Evolutionary conservation across 75 land plant genomes (phyloP).

Genomic region (Picea glauca): DNA sequence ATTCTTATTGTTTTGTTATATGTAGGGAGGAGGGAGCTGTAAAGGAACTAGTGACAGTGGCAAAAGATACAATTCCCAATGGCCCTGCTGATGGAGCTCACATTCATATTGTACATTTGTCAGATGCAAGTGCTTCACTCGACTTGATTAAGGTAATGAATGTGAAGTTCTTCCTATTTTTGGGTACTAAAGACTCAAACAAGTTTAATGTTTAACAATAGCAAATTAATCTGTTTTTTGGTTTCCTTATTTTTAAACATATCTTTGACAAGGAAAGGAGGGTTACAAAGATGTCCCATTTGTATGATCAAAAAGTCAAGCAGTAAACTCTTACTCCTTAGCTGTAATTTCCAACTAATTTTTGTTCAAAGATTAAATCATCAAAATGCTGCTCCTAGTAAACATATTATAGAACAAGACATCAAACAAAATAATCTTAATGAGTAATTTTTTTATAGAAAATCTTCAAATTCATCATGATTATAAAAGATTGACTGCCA

Average conservation of each 20-base stretch:
- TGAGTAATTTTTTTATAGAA: background rate
- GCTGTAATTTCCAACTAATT: background rate
- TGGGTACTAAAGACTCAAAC: background rate
- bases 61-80: constrained; percentile 58
- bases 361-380: background rate
- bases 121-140: constrained; percentile 80
- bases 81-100: constrained; percentile 89
- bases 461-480: background rate
- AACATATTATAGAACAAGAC: background rate
- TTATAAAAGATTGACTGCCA: background rate
- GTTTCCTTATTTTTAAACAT: background rate
- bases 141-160: constrained; percentile 70
- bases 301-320: background rate
- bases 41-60: constrained; percentile 50
- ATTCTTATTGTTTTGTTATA: background rate
- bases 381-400: background rate
- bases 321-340: background rate
- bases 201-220: background rate
- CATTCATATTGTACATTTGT: constrained; percentile 91
- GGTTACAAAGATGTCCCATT: background rate
- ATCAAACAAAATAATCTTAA: background rate
- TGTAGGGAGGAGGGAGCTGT: constrained; percentile 91
- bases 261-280: background rate
- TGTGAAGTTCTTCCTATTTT: background rate
- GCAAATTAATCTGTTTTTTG: background rate